These are phyloP conservation scores for Colletotrichum filicis DNA, from an alignment of 2,329 filamentous ascomycete genomes.

Conservation along the genomic window DNA sequence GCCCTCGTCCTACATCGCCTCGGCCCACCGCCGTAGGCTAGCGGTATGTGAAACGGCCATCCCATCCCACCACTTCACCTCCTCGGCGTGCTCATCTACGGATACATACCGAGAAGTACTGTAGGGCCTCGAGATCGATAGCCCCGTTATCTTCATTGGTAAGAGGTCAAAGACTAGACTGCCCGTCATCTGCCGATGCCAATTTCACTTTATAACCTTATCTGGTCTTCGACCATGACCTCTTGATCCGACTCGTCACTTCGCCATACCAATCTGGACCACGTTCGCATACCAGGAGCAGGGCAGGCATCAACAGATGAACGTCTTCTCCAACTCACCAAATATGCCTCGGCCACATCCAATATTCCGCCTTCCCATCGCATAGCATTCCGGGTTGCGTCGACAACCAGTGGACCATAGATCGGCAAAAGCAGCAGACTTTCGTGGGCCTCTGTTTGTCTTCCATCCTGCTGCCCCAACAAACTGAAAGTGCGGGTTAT, in stretches of 20 bases:
- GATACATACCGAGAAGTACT: background rate
- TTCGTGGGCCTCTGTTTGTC: background rate
- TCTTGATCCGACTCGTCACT: background rate
- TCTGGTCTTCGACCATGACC: background rate
- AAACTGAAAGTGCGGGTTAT: background rate
- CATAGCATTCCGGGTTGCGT: background rate
- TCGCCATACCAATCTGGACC: background rate
- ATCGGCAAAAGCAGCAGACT: background rate
- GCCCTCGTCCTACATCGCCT: background rate
- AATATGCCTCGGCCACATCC: background rate
- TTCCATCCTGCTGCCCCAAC: slow-evolving; percentile 10
- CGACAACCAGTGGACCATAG: background rate
- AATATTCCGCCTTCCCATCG: background rate
- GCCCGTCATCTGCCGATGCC: background rate
- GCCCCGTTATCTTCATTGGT: background rate
- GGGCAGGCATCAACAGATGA: background rate
- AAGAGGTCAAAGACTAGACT: background rate
- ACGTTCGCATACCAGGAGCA: background rate
- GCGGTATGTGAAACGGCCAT: slow-evolving; percentile 29
- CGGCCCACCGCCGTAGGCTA: slow-evolving; percentile 1
- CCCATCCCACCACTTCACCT: slow-evolving; percentile 11
- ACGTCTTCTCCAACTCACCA: background rate
- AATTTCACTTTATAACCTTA: slow-evolving; percentile 9
- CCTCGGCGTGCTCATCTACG: slow-evolving; percentile 2
- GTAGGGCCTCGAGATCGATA: background rate